Base-by-base conservation (phyloP, 371 early-diverging fungal genomes). In the Haplosporangium sp. region DNA sequence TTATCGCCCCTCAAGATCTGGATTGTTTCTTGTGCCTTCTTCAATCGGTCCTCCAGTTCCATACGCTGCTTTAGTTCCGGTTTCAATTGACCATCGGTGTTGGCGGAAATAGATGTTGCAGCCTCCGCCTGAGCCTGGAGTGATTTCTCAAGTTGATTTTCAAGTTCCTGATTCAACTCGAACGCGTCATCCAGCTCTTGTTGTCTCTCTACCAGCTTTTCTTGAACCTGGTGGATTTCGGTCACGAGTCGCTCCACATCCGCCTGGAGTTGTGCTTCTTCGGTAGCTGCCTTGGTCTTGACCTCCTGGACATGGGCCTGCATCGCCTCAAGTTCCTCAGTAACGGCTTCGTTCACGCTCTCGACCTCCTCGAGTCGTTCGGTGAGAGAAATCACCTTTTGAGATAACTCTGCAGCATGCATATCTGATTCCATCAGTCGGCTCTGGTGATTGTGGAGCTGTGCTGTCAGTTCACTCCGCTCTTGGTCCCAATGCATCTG, bases 211-310 rank as follows among this genome's bases (percentile, higher is more conserved):
- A 64, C 69, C 10, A 69, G 65, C 21, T 62, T 64, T 23, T 68
- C 66, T 55, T 79, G 80, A 23, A 59, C 50, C 55, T 69, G 73
- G 45, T 73, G 80, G 48, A 79, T 69, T 57, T 79, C 80, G 16
- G 53, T 36, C 9, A 79, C 73, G 12, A 79, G 69, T 36, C 69
- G 64, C 29, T 79, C 80, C 37, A 79, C 69, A 48, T 79, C 80
- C 1, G 65, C 59, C 63, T 79, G 55, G 59, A 79, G 73, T 11
- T 69, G 73, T 2, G 46, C 46, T 36, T 79, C 73, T 23, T 64
- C 61, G 16, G 60, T 47, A 1, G 43, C 13, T 2, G 63, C 61
- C 29, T 56, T 68, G 41, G n/a, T 16, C 53, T 66, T 73, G 18
- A 59, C 14, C 1, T 57, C 42, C 16, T 68, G 59, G 6, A 50